Percentiles rank a stretch among this genome's conserved stretches.
Evolutionary conservation across 345 rosid genomes (phyloP).

Genomic region (Acer saccharum): DNA sequence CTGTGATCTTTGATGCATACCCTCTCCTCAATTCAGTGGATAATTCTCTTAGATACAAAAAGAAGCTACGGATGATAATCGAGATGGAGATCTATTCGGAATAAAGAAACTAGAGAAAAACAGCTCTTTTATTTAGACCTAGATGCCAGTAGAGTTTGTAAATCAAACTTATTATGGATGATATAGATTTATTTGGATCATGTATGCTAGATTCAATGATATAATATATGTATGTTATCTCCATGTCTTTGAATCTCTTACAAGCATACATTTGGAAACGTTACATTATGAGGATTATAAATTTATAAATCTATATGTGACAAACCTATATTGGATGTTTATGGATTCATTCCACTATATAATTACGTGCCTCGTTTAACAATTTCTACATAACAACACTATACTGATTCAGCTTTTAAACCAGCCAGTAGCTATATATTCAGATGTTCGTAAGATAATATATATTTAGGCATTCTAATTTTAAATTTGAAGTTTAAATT

Average conservation of each 20-base stretch:
- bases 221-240: neutral
- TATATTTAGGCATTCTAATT: no score
- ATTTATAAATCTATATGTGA: neutral
- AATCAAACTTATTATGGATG: neutral
- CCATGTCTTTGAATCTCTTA: neutral
- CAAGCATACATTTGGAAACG: neutral
- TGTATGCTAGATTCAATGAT: constrained; percentile 1
- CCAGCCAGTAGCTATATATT: no score
- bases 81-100: constrained; percentile 8
- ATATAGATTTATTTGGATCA: neutral
- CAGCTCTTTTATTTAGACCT: neutral
- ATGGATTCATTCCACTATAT: no score
- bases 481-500: no score
- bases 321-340: no score
- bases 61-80: neutral
- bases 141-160: constrained; percentile 14
- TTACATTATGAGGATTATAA: neutral
- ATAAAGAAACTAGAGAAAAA: constrained; percentile 12
- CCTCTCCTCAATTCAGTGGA: no score
- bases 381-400: neutral
- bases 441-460: no score
- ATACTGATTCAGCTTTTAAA: neutral
- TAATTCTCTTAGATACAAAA: neutral
- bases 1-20: no score
- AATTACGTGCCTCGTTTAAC: neutral